Evolutionary conservation across 352 stramenopile genomes (phyloP).

Genomic region (Pythium insidiosum): DNA sequence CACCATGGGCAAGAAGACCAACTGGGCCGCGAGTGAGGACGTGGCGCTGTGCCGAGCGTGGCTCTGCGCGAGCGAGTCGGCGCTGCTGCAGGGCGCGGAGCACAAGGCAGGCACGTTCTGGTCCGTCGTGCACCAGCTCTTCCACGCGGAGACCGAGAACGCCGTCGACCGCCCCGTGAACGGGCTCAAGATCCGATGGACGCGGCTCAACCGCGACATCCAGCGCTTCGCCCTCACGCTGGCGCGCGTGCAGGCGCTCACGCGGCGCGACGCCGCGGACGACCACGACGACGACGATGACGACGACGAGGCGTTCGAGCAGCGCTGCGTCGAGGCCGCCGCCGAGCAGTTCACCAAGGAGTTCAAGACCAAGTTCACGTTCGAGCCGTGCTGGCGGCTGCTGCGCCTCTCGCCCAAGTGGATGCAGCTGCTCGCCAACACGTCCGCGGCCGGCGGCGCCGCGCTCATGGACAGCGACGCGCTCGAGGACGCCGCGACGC

Average conservation of each 20-base stretch:
- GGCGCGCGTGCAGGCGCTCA: slow-evolving; percentile 22
- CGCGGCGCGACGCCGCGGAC: slow-evolving; percentile 1
- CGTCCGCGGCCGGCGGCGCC: slow-evolving; percentile 8
- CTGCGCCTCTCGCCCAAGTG: slow-evolving; percentile 59
- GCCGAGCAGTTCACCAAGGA: slow-evolving; percentile 38
- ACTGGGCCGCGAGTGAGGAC: slow-evolving; percentile 57
- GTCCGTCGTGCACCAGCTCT: slow-evolving; percentile 50
- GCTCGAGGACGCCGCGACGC: background rate
- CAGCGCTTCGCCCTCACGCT: slow-evolving; percentile 58
- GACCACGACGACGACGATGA: slow-evolving; percentile 4
- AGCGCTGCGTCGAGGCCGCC: slow-evolving; percentile 47
- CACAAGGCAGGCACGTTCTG: slow-evolving; percentile 62
- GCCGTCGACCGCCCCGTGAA: slow-evolving; percentile 53
- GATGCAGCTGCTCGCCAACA: slow-evolving; percentile 50
- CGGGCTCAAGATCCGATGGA: slow-evolving; percentile 77
- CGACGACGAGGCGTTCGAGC: slow-evolving; percentile 20
- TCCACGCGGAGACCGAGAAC: slow-evolving; percentile 54
- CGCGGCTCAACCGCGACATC: slow-evolving; percentile 71
- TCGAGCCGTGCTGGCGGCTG: slow-evolving; percentile 61
- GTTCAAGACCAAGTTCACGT: slow-evolving; percentile 51
- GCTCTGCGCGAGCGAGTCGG: slow-evolving; percentile 42
- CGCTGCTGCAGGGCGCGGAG: slow-evolving; percentile 25
- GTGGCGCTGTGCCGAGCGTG: slow-evolving; percentile 62
- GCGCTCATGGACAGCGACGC: background rate
- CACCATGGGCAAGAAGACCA: slow-evolving; percentile 81